Conservation (phyloP, 192 early-diverging fungal species). For the Haplosporangium gracile region DNA sequence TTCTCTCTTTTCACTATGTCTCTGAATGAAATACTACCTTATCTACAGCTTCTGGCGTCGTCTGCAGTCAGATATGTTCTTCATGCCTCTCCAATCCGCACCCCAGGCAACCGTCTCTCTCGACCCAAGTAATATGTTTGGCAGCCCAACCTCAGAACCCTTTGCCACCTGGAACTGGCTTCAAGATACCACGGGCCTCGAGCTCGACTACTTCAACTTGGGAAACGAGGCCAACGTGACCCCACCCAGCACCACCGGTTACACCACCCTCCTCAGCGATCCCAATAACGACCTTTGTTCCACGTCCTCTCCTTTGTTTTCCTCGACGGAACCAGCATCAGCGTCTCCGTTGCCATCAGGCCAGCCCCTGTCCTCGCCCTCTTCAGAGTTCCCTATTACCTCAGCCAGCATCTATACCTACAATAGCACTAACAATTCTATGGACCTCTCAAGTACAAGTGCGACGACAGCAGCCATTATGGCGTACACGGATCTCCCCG, state of each 20-base stretch:
- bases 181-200: conserved; percentile 5
- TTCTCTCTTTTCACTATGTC: conserved; percentile 2
- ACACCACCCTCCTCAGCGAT: not conserved
- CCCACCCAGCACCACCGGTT: not conserved
- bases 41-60: conserved; percentile 17
- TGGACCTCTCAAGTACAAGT: not conserved
- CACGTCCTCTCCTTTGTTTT: not conserved
- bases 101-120: conserved; percentile 8
- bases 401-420: not conserved
- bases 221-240: not conserved
- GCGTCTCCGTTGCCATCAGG: not conserved
- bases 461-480: not conserved
- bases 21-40: not conserved
- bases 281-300: not conserved
- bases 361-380: not conserved
- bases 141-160: not conserved
- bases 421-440: not conserved
- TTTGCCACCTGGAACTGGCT: conserved; percentile 6
- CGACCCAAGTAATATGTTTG: conserved; percentile 10
- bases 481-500: not conserved
- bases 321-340: not conserved
- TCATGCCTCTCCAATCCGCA: conserved; percentile 12
- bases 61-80: conserved; percentile 20
- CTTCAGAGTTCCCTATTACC: not conserved
- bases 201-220: conserved; percentile 1